Base-by-base conservation (phyloP, 2,329 filamentous ascomycete species). In the Colletotrichum aenigma region DNA sequence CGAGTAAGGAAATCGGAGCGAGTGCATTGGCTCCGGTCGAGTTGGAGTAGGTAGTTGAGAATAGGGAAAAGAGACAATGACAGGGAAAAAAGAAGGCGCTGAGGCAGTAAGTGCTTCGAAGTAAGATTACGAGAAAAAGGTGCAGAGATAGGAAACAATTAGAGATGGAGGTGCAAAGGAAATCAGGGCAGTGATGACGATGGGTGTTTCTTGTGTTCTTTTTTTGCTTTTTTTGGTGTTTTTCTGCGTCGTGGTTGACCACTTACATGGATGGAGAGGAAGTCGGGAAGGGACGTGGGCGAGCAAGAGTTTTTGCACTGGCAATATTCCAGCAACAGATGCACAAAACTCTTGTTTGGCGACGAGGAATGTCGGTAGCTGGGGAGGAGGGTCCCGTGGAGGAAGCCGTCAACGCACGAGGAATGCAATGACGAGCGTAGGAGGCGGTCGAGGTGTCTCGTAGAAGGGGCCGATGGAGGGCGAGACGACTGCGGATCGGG, bases 251-350 rank as follows among this genome's bases (percentile, higher is more conserved):
- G 71, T 56, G 62, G 62, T 70, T 58, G 65, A 61, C 69, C 58
- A 78, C 77, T 78, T 77, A 78, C 77, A 68, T 77, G 66, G 60
- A 75, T 32, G 52, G 28, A 48, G 55, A 56, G 16, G 28, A 71
- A 38, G 60, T 66, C 66, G 43, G 61, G 26, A 67, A 76, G 26
- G 38, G 70, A 56, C 30, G 61, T 13, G 66, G 66, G 70, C 74
- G 74, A 26, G 12, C 74, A 61, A 66, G 72, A 71, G 75, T 56
- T 75, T 76, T 72, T 55, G 75, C 77, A 77, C 68, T 66, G 77
- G 77, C 77, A 78, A 77, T 78, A 58, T 78, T 78, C 77, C 77
- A 78, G 77, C 77, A 77, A 77, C 77, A 61, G 62, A 26, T 48
- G 71, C 70, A 66, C 21, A 61, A 68, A 64, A 66, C 65, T 78